Percentiles rank a stretch among this genome's conserved stretches.
Evolutionary conservation across 2,329 filamentous ascomycete species (phyloP).

Genomic region (Ascochyta clinopodiicola): DNA sequence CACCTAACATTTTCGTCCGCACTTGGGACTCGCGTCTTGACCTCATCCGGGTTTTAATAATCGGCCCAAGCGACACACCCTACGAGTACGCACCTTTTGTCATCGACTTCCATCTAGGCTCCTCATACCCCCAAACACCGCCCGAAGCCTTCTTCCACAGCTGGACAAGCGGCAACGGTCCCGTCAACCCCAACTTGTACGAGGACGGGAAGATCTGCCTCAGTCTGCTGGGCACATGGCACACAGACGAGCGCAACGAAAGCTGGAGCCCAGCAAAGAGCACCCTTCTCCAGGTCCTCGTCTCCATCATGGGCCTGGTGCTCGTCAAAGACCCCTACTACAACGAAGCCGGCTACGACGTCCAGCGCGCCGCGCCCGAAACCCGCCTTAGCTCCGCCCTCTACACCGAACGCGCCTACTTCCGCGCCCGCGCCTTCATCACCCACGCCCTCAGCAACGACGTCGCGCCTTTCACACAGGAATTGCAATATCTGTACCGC

Average conservation of each 20-base stretch:
- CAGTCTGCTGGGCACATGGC: constrained; percentile 66
- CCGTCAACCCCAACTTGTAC: constrained; percentile 69
- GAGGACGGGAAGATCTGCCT: constrained; percentile 69
- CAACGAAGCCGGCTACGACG: constrained; percentile 69
- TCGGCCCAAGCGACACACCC: constrained; percentile 65
- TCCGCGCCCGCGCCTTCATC: constrained; percentile 60
- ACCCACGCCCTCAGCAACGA: constrained; percentile 53
- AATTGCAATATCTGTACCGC: constrained; percentile 62
- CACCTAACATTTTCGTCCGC: constrained; percentile 63
- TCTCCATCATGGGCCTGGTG: constrained; percentile 64
- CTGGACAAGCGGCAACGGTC: constrained; percentile 60
- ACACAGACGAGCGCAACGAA: constrained; percentile 59
- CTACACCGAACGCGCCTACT: constrained; percentile 63
- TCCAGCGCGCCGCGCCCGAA: constrained; percentile 55
- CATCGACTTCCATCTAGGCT: constrained; percentile 62
- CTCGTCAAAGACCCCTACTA: constrained; percentile 67
- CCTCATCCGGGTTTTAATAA: constrained; percentile 63
- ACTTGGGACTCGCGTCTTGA: constrained; percentile 66
- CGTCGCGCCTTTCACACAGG: constrained; percentile 56
- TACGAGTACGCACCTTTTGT: constrained; percentile 68
- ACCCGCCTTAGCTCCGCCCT: constrained; percentile 55
- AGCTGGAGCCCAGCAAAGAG: constrained; percentile 61
- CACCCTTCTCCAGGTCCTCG: constrained; percentile 63
- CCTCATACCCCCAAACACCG: constrained; percentile 59
- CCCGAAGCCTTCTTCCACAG: constrained; percentile 66